These are phyloP conservation scores for Chlamydomonas reinhardtii DNA, from an alignment of 163 green algal genomes.

Conservation along the genomic window DNA sequence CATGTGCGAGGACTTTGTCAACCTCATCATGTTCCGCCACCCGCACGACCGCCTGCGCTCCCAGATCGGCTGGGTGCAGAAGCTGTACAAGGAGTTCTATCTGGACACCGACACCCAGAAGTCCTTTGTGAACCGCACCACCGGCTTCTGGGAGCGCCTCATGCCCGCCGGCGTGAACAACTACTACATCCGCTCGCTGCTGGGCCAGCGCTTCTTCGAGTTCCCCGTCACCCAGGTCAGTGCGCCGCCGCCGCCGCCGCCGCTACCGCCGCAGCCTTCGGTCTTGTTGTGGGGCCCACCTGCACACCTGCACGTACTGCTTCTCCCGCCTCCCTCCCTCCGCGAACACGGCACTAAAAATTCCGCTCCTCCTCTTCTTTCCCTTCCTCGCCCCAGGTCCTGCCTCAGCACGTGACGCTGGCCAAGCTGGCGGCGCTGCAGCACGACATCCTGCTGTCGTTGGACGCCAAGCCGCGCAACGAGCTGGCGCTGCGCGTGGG, in stretches of 20 bases:
- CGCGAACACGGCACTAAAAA: too few species aligned
- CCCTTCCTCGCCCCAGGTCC: background rate
- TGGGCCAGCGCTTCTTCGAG: conserved; percentile 55
- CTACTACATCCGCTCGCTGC: conserved; percentile 58
- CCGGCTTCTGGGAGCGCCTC: conserved; percentile 58
- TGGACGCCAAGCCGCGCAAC: conserved; percentile 49
- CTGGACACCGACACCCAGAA: conserved; percentile 33
- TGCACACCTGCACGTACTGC: too few species aligned
- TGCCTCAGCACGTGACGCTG: background rate
- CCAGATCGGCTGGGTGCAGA: conserved; percentile 57
- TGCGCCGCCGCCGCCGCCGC: too few species aligned
- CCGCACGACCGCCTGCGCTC: conserved; percentile 44
- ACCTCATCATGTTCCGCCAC: conserved; percentile 60
- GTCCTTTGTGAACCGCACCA: conserved; percentile 46
- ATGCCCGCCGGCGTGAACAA: conserved; percentile 60
- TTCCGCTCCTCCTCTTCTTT: background rate
- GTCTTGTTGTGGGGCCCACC: too few species aligned
- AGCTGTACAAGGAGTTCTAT: conserved; percentile 58
- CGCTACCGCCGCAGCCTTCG: too few species aligned
- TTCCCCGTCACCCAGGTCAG: conserved; percentile 37
- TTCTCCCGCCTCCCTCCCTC: too few species aligned
- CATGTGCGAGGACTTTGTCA: conserved; percentile 60
- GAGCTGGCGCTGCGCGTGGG: conserved; percentile 49
- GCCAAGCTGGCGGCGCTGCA: conserved; percentile 48
- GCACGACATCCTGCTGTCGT: conserved; percentile 51